Base-by-base conservation (phyloP, 345 rosid genomes). In the Adansonia digitata region DNA sequence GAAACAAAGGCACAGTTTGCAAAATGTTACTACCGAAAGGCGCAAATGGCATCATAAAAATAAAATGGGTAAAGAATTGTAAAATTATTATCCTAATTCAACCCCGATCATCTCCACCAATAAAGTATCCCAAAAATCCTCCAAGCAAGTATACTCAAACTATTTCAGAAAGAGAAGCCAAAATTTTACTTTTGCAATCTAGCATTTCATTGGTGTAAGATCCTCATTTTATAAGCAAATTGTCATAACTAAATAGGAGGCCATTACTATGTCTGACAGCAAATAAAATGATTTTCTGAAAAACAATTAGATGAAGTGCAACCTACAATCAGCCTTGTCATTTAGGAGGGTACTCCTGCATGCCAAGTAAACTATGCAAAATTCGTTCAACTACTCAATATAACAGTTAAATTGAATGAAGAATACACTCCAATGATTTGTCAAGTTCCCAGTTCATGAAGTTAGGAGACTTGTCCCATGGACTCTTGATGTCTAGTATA, bases 1-100 rank as follows among this genome's bases (percentile, higher is more conserved):
- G 85, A 52, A 67, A 69, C 73, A 77, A 27, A 31, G 31, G 77
- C 69, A 74, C 34, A 34, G 69, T 68, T 72, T 26, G 27, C 29
- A 61, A 15, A 43, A 65, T 20, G 43, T 78, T 64, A 75, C 37
- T 31, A 70, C 24, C 40, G 37, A 59, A 65, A 46, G 35, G 20
- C 5, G 65, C 12, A 56, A 42, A 72, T 12, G 75, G 7, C 64
- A n/a, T 51, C 5, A n/a, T 55, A 34, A 29, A 51, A 51, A 52
- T 51, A 69, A 17, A 27, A 69, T 46, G 9, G 52, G 29, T 4
- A 46, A 46, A 12, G 60, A 24, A 5, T 51, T 34, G 24, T 13
- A 31, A 18, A 34, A 27, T 39, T 64, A 68, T 45, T 6, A 34
- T 67, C 34, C 26, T 26, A 69, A 69, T 69, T 49, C 60, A 69